Percentiles rank a stretch among this genome's conserved stretches.
These are phyloP conservation scores for Botryotinia narcissicola DNA, from an alignment of 2,329 filamentous ascomycete species.

Conservation along the genomic window DNA sequence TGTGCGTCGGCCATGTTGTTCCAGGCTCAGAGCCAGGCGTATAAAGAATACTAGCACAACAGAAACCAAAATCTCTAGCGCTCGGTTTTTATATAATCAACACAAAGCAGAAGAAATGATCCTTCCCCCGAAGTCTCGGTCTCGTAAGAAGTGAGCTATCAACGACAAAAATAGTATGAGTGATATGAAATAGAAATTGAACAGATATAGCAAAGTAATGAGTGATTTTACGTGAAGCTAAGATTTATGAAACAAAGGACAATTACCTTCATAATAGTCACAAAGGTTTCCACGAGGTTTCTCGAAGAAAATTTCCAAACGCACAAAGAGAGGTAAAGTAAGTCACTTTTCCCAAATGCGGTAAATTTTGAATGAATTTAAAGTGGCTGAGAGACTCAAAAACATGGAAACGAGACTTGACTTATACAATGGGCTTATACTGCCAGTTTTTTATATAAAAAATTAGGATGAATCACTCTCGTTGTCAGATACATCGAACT, in stretches of 20 bases:
- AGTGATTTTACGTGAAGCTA: not conserved
- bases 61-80: too few relatives aligned
- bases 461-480: conserved; percentile 9
- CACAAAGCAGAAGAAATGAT: not conserved
- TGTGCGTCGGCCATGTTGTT: not conserved
- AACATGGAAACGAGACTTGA: not conserved
- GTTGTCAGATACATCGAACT: conserved; percentile 18
- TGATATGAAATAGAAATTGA: not conserved
- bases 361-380: not conserved
- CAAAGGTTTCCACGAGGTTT: conserved; percentile 9
- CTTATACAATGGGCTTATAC: not conserved
- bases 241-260: not conserved
- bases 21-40: not conserved
- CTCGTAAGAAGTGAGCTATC: too few relatives aligned
- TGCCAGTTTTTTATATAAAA: not conserved
- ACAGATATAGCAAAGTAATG: not conserved
- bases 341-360: not conserved
- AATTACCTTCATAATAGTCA: not conserved
- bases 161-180: not conserved
- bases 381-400: not conserved
- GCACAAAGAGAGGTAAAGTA: conserved; percentile 8
- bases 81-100: not conserved
- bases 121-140: not conserved
- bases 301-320: not conserved
- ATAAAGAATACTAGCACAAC: not conserved